Percentiles rank a stretch among this genome's conserved stretches.
Conservation (phyloP, 345 rosid species). For the Salix udensis region DNA sequence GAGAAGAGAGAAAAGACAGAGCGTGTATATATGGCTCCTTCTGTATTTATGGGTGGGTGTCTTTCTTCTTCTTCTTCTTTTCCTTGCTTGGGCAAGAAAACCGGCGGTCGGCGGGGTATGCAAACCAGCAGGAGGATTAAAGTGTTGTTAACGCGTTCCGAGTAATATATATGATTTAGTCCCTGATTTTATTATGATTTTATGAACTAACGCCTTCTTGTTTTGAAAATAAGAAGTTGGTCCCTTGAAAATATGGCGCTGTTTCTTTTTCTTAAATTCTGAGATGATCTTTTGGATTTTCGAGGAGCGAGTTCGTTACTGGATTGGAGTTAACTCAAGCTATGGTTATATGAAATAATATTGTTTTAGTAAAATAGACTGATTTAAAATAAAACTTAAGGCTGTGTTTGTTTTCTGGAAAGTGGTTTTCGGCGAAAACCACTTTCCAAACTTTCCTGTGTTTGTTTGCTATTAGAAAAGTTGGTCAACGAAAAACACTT, state of each 20-base stretch:
- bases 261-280: not conserved
- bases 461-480: too few relatives aligned
- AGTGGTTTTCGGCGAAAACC: too few relatives aligned
- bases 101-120: constrained; percentile 31
- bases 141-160: not conserved
- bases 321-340: too few relatives aligned
- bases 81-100: not conserved
- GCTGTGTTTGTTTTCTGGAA: too few relatives aligned
- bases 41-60: too few relatives aligned
- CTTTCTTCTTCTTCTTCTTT: not conserved
- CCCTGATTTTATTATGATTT: not conserved
- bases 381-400: too few relatives aligned
- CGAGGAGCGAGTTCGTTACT: too few relatives aligned
- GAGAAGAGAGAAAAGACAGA: not conserved
- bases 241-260: not conserved
- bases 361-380: too few relatives aligned
- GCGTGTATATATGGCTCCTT: not conserved
- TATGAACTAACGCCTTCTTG: not conserved
- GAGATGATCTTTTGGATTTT: not conserved
- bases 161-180: not conserved
- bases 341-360: too few relatives aligned
- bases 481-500: too few relatives aligned
- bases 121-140: not conserved
- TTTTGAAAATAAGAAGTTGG: not conserved
- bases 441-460: too few relatives aligned